Percentiles rank a stretch among this genome's conserved stretches.
Conservation (phyloP, 352 stramenopile genomes). For the Pythium volutum region DNA sequence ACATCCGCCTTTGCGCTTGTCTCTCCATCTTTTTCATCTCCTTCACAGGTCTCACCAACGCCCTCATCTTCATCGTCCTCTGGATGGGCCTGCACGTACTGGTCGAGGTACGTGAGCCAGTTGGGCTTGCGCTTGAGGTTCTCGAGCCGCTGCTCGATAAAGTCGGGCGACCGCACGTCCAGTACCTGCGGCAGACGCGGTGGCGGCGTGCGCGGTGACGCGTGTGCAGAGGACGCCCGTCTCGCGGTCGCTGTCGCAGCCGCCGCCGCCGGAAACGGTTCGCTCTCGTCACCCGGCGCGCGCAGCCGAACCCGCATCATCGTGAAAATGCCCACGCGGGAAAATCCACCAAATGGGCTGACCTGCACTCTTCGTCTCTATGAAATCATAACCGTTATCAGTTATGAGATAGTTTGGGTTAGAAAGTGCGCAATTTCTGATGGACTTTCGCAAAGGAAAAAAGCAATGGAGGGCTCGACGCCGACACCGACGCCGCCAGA, state of each 20-base stretch:
- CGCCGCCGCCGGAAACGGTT: constrained; percentile 16
- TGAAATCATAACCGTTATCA: constrained; percentile 2
- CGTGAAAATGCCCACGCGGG: neutral
- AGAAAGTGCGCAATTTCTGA: neutral
- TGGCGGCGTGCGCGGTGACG: constrained; percentile 21
- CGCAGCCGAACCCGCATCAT: constrained; percentile 61
- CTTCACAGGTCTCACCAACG: neutral
- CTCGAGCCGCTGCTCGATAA: constrained; percentile 82
- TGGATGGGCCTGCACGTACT: constrained; percentile 63
- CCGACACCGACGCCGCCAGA: constrained; percentile 28
- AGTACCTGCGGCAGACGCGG: constrained; percentile 37
- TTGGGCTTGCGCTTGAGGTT: constrained; percentile 79
- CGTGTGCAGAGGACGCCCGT: constrained; percentile 19
- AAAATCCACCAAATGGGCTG: neutral
- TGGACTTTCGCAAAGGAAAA: neutral
- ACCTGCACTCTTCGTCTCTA: neutral
- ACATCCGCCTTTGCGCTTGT: neutral
- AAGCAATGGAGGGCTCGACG: constrained; percentile 26
- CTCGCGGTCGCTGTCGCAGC: neutral
- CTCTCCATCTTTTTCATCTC: neutral
- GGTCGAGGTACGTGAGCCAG: constrained; percentile 62
- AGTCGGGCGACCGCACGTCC: constrained; percentile 73
- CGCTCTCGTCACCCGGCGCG: constrained; percentile 53
- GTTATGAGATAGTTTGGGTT: neutral
- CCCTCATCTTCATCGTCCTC: constrained; percentile 36